phyloP scores from a whole-genome alignment of 768 basidiomycete species.

The Flagelloscypha sp. region DNA sequence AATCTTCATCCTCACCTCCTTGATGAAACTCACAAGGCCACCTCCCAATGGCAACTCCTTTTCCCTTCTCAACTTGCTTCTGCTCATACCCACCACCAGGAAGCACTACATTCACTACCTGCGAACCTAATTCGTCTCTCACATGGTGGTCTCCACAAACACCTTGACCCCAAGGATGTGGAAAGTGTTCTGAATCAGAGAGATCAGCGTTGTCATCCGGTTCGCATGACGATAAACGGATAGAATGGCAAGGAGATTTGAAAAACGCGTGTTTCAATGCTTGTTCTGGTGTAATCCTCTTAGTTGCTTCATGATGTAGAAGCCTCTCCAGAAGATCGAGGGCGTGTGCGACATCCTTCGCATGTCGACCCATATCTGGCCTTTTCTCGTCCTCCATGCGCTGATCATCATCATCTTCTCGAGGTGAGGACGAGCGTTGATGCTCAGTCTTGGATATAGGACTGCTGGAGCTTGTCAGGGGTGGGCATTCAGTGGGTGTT shows the following conservation, averaged over 20 bases:
- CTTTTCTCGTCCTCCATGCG: too few relatives aligned
- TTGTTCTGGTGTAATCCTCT: slow-evolving; percentile 65
- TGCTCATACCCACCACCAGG: slow-evolving; percentile 25
- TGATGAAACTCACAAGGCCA: slow-evolving; percentile 58
- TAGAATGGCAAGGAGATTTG: not conserved
- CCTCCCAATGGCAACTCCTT: slow-evolving; percentile 53
- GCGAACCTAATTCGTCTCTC: slow-evolving; percentile 42
- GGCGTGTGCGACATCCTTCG: slow-evolving; percentile 51
- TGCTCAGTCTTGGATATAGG: not conserved
- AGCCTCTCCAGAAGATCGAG: slow-evolving; percentile 69
- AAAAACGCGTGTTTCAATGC: slow-evolving; percentile 81
- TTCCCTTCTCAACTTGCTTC: slow-evolving; percentile 28
- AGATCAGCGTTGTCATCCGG: slow-evolving; percentile 30
- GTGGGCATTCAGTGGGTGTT: slow-evolving; percentile 9
- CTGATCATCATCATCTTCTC: too few relatives aligned
- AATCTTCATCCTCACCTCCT: slow-evolving; percentile 40
- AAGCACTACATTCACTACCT: slow-evolving; percentile 43
- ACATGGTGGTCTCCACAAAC: slow-evolving; percentile 58
- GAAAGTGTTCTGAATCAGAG: slow-evolving; percentile 60
- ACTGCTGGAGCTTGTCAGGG: slow-evolving; percentile 5
- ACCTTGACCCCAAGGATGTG: slow-evolving; percentile 62
- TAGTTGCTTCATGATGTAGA: slow-evolving; percentile 70
- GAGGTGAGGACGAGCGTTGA: slow-evolving; percentile 13
- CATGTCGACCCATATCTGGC: too few relatives aligned
- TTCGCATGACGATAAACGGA: not conserved